A percentile compares a stretch with the other conserved stretches of the same genome.
phyloP scores from a whole-genome alignment of 1,284 basidiomycete species.

The Erythrobasidium hasegawianum region DNA sequence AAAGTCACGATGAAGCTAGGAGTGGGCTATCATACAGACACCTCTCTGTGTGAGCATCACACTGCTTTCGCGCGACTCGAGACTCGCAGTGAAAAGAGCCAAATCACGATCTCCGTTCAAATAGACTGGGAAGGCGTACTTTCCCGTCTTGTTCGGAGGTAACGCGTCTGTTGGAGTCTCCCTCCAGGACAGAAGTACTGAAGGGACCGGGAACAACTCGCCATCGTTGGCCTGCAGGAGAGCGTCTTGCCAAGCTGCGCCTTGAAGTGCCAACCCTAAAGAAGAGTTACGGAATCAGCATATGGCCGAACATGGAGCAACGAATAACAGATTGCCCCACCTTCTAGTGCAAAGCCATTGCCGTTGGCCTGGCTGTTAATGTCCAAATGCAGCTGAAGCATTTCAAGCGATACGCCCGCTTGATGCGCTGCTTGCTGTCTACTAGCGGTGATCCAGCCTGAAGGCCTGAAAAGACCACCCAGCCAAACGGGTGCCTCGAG shows the following conservation, averaged over 20 bases:
- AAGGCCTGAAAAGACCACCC: constrained; percentile 89
- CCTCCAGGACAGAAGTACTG: constrained; percentile 79
- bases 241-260: constrained; percentile 68
- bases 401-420: constrained; percentile 85
- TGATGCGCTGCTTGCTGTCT: constrained; percentile 86
- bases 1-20: too few species aligned
- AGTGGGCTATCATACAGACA: neutral
- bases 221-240: constrained; percentile 75
- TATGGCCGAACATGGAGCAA: constrained; percentile 10
- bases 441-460: constrained; percentile 89
- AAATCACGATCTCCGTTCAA: constrained; percentile 42
- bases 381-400: constrained; percentile 71
- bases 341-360: constrained; percentile 74
- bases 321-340: constrained; percentile 53
- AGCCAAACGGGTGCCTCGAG: constrained; percentile 66
- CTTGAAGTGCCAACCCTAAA: constrained; percentile 76
- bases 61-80: neutral
- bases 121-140: constrained; percentile 38
- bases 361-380: constrained; percentile 44
- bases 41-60: neutral
- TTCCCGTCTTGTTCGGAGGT: constrained; percentile 38
- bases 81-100: constrained; percentile 41
- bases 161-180: constrained; percentile 52
- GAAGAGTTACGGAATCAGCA: neutral
- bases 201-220: constrained; percentile 65